A percentile compares a stretch with the other conserved stretches of the same genome.
These are phyloP conservation scores for Xylaria cubensis DNA, from an alignment of 495 filamentous ascomycete genomes.

Conservation along the genomic window DNA sequence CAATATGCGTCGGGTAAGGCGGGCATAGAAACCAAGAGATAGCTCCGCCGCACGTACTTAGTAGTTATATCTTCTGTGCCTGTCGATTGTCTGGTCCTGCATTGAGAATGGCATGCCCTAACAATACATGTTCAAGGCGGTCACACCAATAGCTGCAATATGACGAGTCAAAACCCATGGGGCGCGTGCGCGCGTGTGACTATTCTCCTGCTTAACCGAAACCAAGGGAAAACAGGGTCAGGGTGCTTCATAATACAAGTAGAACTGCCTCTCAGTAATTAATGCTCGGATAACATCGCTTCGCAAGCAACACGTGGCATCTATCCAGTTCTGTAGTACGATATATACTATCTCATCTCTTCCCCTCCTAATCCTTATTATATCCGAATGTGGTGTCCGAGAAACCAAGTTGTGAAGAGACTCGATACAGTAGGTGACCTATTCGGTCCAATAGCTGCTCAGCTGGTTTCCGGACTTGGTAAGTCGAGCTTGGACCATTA, in stretches of 20 bases:
- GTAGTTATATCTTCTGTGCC: not conserved
- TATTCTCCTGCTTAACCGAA: slow-evolving; percentile 3
- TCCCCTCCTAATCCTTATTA: not conserved
- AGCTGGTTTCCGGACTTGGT: slow-evolving; percentile 11
- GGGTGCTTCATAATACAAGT: not conserved
- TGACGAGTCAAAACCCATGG: not conserved
- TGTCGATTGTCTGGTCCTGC: not conserved
- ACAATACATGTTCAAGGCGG: not conserved
- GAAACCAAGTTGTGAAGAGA: not conserved
- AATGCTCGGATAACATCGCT: not conserved
- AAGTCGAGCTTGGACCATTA: slow-evolving; percentile 21
- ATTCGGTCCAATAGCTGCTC: slow-evolving; percentile 9
- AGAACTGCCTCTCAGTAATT: not conserved
- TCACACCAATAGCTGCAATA: not conserved
- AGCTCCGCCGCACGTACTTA: not conserved
- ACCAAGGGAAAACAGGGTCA: slow-evolving; percentile 3
- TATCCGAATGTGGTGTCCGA: not conserved
- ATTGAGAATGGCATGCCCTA: not conserved
- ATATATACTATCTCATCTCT: not conserved
- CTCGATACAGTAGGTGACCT: not conserved
- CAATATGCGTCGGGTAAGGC: not conserved
- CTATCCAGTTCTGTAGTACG: not conserved
- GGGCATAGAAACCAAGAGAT: not conserved
- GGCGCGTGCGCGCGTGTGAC: not conserved
- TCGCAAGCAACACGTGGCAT: not conserved